A percentile compares a stretch with the other conserved stretches of the same genome.
Evolutionary conservation across 225 moss, liverwort and hornwort species (phyloP).

Genomic region (Marchantia polymorpha): DNA sequence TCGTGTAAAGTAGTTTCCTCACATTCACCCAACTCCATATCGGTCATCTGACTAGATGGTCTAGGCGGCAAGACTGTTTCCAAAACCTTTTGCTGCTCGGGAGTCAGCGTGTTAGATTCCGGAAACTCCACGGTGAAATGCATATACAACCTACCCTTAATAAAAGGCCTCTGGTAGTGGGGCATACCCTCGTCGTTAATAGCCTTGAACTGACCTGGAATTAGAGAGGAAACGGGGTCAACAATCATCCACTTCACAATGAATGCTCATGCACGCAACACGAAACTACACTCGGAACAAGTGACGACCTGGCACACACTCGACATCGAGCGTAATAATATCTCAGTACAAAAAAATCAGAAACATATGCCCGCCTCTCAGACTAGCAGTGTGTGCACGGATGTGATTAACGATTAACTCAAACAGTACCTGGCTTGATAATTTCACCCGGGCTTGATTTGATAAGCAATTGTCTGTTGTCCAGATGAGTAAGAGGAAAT

Average conservation of each 20-base stretch:
- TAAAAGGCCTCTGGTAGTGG: conserved; percentile 82
- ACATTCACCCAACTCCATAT: conserved; percentile 95
- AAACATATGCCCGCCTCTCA: not conserved
- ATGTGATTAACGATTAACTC: not conserved
- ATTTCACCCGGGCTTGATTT: conserved; percentile 79
- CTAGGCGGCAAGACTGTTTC: conserved; percentile 65
- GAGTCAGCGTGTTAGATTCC: conserved; percentile 49
- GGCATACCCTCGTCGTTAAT: conserved; percentile 98
- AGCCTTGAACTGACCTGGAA: conserved; percentile 87
- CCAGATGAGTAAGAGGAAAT: conserved; percentile 78
- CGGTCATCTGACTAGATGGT: conserved; percentile 53
- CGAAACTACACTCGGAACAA: too few relatives aligned
- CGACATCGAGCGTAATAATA: not conserved
- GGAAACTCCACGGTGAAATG: conserved; percentile 85
- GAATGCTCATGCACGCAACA: too few relatives aligned
- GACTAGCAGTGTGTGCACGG: not conserved
- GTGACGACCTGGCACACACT: too few relatives aligned
- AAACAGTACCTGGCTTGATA: conserved; percentile 69
- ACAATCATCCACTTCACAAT: not conserved
- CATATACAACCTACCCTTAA: conserved; percentile 87
- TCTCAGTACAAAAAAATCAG: not conserved
- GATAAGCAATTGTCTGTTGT: conserved; percentile 76
- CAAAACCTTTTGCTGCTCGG: conserved; percentile 54
- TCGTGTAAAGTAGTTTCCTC: conserved; percentile 84
- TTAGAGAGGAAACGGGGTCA: not conserved